Conservation (phyloP, 768 basidiomycete species). For the Dentipellis fragilis region DNA sequence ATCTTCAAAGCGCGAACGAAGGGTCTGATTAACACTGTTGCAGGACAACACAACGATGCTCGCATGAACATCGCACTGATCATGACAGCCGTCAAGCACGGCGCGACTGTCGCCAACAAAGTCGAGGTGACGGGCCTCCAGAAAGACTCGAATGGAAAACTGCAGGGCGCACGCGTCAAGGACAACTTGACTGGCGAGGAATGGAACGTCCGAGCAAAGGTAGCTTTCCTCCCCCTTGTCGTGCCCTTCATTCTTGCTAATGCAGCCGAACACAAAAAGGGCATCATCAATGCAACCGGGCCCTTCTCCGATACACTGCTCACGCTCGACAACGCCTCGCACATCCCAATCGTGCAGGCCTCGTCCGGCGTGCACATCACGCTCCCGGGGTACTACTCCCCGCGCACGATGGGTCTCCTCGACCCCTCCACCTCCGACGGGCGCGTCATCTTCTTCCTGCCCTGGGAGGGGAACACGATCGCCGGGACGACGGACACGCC, state of each 20-base stretch:
- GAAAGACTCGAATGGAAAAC: constrained; percentile 55
- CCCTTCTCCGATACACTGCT: constrained; percentile 87
- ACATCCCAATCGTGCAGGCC: constrained; percentile 83
- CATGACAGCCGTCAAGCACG: constrained; percentile 89
- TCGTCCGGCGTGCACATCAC: constrained; percentile 95
- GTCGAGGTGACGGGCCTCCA: constrained; percentile 72
- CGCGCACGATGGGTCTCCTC: constrained; percentile 87
- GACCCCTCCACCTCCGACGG: constrained; percentile 95
- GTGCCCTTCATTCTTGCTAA: neutral
- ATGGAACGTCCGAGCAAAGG: constrained; percentile 77
- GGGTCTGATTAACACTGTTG: constrained; percentile 6
- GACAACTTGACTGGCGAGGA: constrained; percentile 79
- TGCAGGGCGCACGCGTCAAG: constrained; percentile 65
- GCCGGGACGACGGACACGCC: constrained; percentile 94
- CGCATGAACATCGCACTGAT: constrained; percentile 96
- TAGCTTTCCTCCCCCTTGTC: constrained; percentile 17
- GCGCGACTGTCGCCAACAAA: constrained; percentile 84
- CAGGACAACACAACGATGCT: constrained; percentile 96
- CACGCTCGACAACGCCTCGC: constrained; percentile 64
- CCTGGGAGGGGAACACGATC: constrained; percentile 97
- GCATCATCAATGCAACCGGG: constrained; percentile 94
- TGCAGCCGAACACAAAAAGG: constrained; percentile 31
- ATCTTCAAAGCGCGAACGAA: constrained; percentile 22
- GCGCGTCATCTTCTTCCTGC: constrained; percentile 97
- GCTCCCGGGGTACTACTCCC: constrained; percentile 94